Conservation (phyloP, 139 green algal genomes). For the Picochlorum sp. region DNA sequence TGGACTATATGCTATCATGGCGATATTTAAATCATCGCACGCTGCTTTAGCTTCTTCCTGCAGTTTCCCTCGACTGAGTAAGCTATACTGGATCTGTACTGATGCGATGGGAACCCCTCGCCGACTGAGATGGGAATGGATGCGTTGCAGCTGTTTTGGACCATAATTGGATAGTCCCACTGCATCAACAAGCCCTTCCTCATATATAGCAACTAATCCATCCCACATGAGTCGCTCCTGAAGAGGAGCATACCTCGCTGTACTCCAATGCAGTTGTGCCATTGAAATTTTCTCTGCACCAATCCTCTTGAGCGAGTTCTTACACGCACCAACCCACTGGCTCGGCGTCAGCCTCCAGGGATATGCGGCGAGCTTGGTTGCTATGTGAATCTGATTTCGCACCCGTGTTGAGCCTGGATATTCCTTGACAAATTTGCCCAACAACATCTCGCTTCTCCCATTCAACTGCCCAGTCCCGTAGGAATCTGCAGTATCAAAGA, state of each 20-base stretch:
- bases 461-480: slow-evolving; percentile 66
- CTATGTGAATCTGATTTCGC: slow-evolving; percentile 42
- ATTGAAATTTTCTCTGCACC: slow-evolving; percentile 59
- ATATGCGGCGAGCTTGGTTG: slow-evolving; percentile 78
- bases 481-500: slow-evolving; percentile 79
- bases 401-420: slow-evolving; percentile 39
- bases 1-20: slow-evolving; percentile 87
- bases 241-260: slow-evolving; percentile 73
- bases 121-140: slow-evolving; percentile 50
- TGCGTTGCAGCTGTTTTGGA: slow-evolving; percentile 58
- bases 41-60: slow-evolving; percentile 51
- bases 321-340: slow-evolving; percentile 62
- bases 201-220: slow-evolving; percentile 57
- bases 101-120: slow-evolving; percentile 68
- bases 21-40: slow-evolving; percentile 81
- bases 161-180: slow-evolving; percentile 66
- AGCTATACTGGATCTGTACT: slow-evolving; percentile 80
- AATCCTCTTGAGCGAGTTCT: slow-evolving; percentile 36
- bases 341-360: slow-evolving; percentile 71
- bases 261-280: slow-evolving; percentile 82
- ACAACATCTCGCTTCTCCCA: slow-evolving; percentile 49
- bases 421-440: slow-evolving; percentile 61
- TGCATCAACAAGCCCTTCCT: slow-evolving; percentile 61
- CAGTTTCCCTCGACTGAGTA: slow-evolving; percentile 59
- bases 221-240: slow-evolving; percentile 73